Percentiles rank a stretch among this genome's conserved stretches.
phyloP scores from a whole-genome alignment of 805 yeast species.

The Yamadazyma philogaea region DNA sequence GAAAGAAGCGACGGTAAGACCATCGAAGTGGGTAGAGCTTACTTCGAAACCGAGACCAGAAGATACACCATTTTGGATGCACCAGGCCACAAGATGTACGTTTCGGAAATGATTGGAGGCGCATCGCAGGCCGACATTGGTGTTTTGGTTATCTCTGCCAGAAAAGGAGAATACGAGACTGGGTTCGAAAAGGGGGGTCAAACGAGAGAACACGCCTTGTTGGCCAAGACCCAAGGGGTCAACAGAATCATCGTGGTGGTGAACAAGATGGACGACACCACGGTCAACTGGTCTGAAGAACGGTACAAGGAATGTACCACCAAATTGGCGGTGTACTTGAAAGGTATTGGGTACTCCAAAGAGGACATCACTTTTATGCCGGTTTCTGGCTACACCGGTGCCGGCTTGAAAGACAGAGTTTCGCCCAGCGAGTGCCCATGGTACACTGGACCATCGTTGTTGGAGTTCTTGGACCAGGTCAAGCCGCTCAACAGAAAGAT shows the following conservation, averaged over 20 bases:
- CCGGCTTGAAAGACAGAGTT: conserved; percentile 88
- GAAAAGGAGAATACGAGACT: conserved; percentile 99
- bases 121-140: conserved; percentile 99
- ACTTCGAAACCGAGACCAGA: conserved; percentile 96
- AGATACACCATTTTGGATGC: conserved; percentile 98
- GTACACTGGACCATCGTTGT: conserved; percentile 89
- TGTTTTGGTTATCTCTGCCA: conserved; percentile 91
- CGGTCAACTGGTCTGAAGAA: conserved; percentile 93
- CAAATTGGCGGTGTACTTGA: conserved; percentile 74
- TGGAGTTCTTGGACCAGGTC: conserved; percentile 85
- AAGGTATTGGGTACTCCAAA: conserved; percentile 85
- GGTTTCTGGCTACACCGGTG: conserved; percentile 96
- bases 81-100: conserved; percentile 99
- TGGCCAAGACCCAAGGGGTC: conserved; percentile 98
- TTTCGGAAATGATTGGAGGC: conserved; percentile 99
- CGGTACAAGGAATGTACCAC: conserved; percentile 93
- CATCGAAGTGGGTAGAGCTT: conserved; percentile 97
- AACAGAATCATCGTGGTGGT: conserved; percentile 89
- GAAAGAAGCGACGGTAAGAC: conserved; percentile 99
- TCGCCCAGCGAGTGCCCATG: conserved; percentile 62
- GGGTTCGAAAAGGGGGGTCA: conserved; percentile 99
- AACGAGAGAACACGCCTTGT: conserved; percentile 94
- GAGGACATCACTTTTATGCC: conserved; percentile 93
- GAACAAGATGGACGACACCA: conserved; percentile 98
- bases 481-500: conserved; percentile 78